These are phyloP conservation scores for Corymbia maculata DNA, from an alignment of 345 rosid species.

Conservation along the genomic window DNA sequence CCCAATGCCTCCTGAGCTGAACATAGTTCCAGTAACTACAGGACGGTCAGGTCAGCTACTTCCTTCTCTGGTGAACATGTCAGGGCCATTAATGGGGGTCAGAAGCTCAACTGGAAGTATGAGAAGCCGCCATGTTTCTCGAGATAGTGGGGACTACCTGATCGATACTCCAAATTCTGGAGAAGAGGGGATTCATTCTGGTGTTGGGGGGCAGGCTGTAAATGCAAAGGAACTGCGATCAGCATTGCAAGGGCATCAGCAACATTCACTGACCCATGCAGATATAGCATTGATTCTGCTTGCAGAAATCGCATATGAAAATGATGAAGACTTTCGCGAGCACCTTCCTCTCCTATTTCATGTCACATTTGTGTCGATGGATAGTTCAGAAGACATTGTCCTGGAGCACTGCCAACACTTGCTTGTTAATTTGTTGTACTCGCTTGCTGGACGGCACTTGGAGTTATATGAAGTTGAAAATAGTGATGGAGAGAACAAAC, in stretches of 20 bases:
- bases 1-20: conserved; percentile 90
- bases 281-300: conserved; percentile 95
- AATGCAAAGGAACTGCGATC: conserved; percentile 95
- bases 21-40: conserved; percentile 62
- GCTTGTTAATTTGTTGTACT: conserved; percentile 91
- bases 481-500: conserved; percentile 93
- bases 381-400: conserved; percentile 98
- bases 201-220: conserved; percentile 60
- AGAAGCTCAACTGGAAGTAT: conserved; percentile 93
- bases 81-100: conserved; percentile 94
- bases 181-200: conserved; percentile 81
- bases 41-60: conserved; percentile 95
- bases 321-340: conserved; percentile 97
- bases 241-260: conserved; percentile 98
- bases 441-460: conserved; percentile 97
- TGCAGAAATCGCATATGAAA: conserved; percentile 97
- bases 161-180: conserved; percentile 95
- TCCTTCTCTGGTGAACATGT: conserved; percentile 84
- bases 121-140: conserved; percentile 90
- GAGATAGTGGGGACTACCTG: conserved; percentile 94
- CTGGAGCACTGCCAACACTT: conserved; percentile 98
- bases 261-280: conserved; percentile 95
- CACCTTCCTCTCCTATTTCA: conserved; percentile 96
- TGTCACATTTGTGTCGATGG: conserved; percentile 99
- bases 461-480: conserved; percentile 96